These are phyloP conservation scores for Saccharomyces jurei DNA, from an alignment of 805 yeast species.

Conservation along the genomic window DNA sequence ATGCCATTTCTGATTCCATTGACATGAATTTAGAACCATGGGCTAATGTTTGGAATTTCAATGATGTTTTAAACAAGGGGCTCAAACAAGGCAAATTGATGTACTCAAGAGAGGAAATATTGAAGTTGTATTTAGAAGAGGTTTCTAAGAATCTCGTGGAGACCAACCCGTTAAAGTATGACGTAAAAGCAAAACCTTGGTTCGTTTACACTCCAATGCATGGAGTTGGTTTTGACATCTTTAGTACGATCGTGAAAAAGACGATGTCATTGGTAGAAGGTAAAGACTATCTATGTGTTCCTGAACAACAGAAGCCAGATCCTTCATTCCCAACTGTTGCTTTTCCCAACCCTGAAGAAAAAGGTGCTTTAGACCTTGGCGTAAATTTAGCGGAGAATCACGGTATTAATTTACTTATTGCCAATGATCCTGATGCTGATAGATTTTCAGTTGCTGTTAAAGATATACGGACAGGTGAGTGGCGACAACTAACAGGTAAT, in stretches of 20 bases:
- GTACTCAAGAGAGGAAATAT: conserved; percentile 37
- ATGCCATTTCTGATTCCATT: conserved; percentile 58
- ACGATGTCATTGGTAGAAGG: conserved; percentile 34
- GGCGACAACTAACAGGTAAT: conserved; percentile 85
- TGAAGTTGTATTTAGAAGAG: conserved; percentile 35
- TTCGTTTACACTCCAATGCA: conserved; percentile 92
- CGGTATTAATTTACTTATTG: conserved; percentile 53
- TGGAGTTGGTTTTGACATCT: conserved; percentile 77
- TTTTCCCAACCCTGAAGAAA: conserved; percentile 95
- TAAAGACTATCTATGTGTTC: conserved; percentile 36
- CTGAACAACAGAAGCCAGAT: conserved; percentile 66
- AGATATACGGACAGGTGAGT: conserved; percentile 30
- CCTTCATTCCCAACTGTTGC: conserved; percentile 78
- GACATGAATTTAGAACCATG: conserved; percentile 55
- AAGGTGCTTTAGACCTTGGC: conserved; percentile 78
- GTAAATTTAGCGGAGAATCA: conserved; percentile 43
- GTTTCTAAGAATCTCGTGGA: conserved; percentile 31
- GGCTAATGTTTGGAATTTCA: conserved; percentile 43
- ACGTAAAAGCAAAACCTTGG: conserved; percentile 20
- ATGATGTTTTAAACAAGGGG: conserved; percentile 30
- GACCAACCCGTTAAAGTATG: background rate
- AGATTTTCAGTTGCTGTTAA: conserved; percentile 77
- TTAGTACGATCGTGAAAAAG: conserved; percentile 28
- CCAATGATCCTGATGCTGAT: conserved; percentile 97
- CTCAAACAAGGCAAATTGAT: conserved; percentile 25